A percentile compares a stretch with the other conserved stretches of the same genome.
Conservation (phyloP, 2,329 filamentous ascomycete genomes). For the Corynespora cassiicola region DNA sequence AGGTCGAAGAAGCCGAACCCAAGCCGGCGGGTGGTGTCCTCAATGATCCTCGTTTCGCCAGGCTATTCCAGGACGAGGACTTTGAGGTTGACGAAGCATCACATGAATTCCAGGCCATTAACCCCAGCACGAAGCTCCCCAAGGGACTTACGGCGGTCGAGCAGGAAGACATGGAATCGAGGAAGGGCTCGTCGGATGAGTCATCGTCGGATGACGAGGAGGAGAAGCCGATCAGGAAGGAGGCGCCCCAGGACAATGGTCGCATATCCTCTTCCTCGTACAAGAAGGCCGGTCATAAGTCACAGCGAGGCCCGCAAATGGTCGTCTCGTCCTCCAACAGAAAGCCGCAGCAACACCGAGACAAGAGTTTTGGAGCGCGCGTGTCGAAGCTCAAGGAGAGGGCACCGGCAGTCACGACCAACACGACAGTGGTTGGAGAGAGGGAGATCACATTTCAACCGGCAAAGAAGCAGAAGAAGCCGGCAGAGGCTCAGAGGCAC, state of each 20-base stretch:
- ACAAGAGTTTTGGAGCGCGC: slow-evolving; percentile 65
- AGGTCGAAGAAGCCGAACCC: slow-evolving; percentile 44
- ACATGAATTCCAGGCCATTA: slow-evolving; percentile 84
- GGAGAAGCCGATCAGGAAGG: slow-evolving; percentile 25
- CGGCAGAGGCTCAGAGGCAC: slow-evolving; percentile 31
- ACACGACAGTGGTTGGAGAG: slow-evolving; percentile 54
- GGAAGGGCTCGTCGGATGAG: slow-evolving; percentile 44
- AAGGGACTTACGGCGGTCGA: slow-evolving; percentile 65
- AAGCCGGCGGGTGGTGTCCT: slow-evolving; percentile 65
- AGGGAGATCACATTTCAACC: slow-evolving; percentile 78
- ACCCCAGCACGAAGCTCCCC: slow-evolving; percentile 76
- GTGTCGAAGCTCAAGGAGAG: slow-evolving; percentile 49
- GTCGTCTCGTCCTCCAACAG: slow-evolving; percentile 60
- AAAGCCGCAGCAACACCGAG: slow-evolving; percentile 51
- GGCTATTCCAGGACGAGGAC: slow-evolving; percentile 90
- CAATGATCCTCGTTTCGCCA: slow-evolving; percentile 83
- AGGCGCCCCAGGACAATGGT: slow-evolving; percentile 41
- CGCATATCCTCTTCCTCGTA: slow-evolving; percentile 70
- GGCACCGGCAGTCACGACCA: slow-evolving; percentile 17
- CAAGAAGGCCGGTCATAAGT: slow-evolving; percentile 61
- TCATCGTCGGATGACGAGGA: slow-evolving; percentile 31
- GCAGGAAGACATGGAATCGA: slow-evolving; percentile 61
- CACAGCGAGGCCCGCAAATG: slow-evolving; percentile 56
- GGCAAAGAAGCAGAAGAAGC: slow-evolving; percentile 54
- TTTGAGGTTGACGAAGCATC: slow-evolving; percentile 91